phyloP scores from a whole-genome alignment of 164 flowering plant genomes.

The Nymphaea colorata region DNA sequence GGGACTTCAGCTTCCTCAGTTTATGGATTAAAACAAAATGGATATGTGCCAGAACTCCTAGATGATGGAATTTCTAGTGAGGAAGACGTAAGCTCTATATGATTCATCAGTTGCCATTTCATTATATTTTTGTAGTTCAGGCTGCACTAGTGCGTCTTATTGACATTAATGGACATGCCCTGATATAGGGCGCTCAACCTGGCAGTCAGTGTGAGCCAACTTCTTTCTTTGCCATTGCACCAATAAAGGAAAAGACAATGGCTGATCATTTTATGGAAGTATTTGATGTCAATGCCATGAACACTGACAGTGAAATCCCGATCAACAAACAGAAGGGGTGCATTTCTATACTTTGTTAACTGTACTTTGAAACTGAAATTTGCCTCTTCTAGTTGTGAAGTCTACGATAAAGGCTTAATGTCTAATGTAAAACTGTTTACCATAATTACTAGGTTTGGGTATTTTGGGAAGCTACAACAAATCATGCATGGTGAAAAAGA shows the following conservation, averaged over 20 bases:
- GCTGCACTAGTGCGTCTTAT: no score
- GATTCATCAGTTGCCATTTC: not conserved
- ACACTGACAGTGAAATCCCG: constrained; percentile 14
- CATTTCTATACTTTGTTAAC: constrained; percentile 2
- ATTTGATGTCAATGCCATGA: constrained; percentile 28
- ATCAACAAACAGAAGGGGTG: constrained; percentile 34
- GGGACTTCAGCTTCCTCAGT: constrained; percentile 21
- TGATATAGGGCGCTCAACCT: not conserved
- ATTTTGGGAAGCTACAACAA: constrained; percentile 55
- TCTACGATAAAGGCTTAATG: not conserved
- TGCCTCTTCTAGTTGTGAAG: not conserved
- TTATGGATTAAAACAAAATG: constrained; percentile 20
- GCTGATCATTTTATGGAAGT: constrained; percentile 59
- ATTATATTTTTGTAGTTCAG: no score
- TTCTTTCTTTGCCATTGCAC: constrained; percentile 10
- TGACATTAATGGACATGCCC: no score
- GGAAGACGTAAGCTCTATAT: constrained; percentile 39
- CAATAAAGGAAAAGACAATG: constrained; percentile 32
- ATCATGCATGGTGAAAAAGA: constrained; percentile 62
- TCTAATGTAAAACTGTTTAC: not conserved
- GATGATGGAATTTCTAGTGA: constrained; percentile 35
- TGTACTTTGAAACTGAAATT: not conserved
- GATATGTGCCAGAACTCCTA: constrained; percentile 36
- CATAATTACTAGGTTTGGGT: constrained; percentile 25
- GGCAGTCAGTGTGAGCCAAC: constrained; percentile 12